Percentiles rank a stretch among this genome's conserved stretches.
These are phyloP conservation scores for Keithomyces neogunnii DNA, from an alignment of 2,329 filamentous ascomycete genomes.

Conservation along the genomic window DNA sequence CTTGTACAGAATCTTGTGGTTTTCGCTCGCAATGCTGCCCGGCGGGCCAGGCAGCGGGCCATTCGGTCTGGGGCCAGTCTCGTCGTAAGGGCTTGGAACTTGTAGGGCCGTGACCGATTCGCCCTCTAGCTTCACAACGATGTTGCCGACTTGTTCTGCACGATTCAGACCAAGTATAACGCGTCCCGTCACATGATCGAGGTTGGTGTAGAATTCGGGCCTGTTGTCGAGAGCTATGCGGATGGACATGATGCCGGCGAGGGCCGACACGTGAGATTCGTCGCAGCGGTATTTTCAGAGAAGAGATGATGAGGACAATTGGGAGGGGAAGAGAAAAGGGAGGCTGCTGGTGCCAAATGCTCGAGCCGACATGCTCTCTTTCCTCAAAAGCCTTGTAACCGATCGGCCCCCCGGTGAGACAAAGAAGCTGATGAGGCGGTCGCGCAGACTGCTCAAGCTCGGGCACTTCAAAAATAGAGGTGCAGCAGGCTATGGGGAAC, in stretches of 20 bases:
- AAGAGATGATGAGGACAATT: background rate
- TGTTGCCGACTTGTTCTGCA: conserved; percentile 61
- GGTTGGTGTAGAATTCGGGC: conserved; percentile 69
- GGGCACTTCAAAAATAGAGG: no score
- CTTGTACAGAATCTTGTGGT: conserved; percentile 68
- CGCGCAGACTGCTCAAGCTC: no score
- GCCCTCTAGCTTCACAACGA: conserved; percentile 77
- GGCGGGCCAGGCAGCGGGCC: conserved; percentile 22
- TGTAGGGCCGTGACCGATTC: conserved; percentile 61
- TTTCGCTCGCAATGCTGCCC: conserved; percentile 43
- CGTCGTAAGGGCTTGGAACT: conserved; percentile 37
- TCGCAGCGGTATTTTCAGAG: no score
- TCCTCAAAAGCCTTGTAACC: no score
- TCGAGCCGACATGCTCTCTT: background rate
- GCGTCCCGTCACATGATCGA: conserved; percentile 62
- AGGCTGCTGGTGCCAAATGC: no score
- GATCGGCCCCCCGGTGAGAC: no score
- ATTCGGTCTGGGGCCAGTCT: conserved; percentile 24
- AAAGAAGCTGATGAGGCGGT: no score
- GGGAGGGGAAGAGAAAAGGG: no score
- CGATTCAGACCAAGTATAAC: conserved; percentile 50
- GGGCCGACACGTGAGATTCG: background rate
- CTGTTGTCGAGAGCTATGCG: conserved; percentile 57
- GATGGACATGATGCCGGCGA: conserved; percentile 48
- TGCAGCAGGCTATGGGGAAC: no score